Base-by-base conservation (phyloP, 2,329 filamentous ascomycete genomes). In the Fusarium sp. region DNA sequence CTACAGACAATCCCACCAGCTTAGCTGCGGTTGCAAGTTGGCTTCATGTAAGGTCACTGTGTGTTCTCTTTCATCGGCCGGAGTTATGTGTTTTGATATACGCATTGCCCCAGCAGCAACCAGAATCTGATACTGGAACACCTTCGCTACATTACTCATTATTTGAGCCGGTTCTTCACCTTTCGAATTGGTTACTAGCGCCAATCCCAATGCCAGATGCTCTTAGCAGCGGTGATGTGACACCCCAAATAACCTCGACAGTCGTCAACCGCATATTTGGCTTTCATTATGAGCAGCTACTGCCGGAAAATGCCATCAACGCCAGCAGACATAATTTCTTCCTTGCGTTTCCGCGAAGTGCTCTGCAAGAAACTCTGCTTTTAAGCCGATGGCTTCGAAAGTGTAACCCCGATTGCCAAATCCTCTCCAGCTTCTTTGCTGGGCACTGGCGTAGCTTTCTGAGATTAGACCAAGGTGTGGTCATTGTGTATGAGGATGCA, bases 401-500 rank as follows among this genome's bases (percentile, higher is more conserved):
- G 5, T 76, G 73, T 32, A 75, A 81, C 29, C 64, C 75, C 0
- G 61, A 74, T 2, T 82, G 79, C 61, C 76, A 73, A 15, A 73
- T 86, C 9, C 80, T 76, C 28, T 76, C 74, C 7, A 79, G 77
- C 43, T 65, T 78, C 11, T 68, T 69, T 1, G 32, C 75, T 6
- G 83, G 83, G 1, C 75, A 81, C 8, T 87, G 84, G 84, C 59
- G 71, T 5, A 73, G 72, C 15, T 85, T 87, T 58, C 28, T 71
- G 8, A 71, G 70, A 15, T 57, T 65, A 4, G 53, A 66, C 1
- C 46, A 66, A 38, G 72, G 75, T 19, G 59, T 68, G 44, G 69
- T 84, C 10, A 78, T 85, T 32, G 70, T 85, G 4, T 80, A 85
- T 55, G 80, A 83, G 67, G 72, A 76, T 11, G 73, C 73, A 5